Evolutionary conservation across 768 basidiomycete genomes (phyloP).

Genomic region (Russula virescens): DNA sequence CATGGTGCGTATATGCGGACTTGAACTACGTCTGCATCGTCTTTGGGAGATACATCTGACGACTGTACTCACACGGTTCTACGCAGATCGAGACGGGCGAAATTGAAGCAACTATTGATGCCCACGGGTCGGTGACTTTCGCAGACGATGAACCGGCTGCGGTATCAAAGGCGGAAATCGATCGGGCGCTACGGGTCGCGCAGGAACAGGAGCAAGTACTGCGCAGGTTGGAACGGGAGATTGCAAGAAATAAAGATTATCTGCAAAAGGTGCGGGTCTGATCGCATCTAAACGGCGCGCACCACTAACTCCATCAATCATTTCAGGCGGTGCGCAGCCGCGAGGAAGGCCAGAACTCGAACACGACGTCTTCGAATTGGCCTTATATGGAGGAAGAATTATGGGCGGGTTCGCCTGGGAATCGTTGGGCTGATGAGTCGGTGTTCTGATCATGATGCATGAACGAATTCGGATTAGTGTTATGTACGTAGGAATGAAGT

Average conservation of each 20-base stretch:
- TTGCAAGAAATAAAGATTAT: slow-evolving; percentile 65
- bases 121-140: slow-evolving; percentile 69
- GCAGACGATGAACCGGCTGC: slow-evolving; percentile 53
- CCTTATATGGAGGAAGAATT: slow-evolving; percentile 21
- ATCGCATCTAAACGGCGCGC: background rate
- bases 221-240: slow-evolving; percentile 45
- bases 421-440: slow-evolving; percentile 21
- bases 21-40: background rate
- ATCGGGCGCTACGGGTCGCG: slow-evolving; percentile 46
- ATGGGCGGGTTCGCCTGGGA: background rate
- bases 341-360: slow-evolving; percentile 12
- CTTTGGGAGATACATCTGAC: background rate
- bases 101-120: slow-evolving; percentile 62
- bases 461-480: background rate
- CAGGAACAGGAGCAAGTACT: slow-evolving; percentile 53
- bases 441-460: slow-evolving; percentile 10
- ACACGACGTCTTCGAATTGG: slow-evolving; percentile 4
- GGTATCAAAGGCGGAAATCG: slow-evolving; percentile 57
- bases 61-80: background rate
- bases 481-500: background rate
- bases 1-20: slow-evolving; percentile 50
- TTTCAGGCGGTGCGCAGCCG: slow-evolving; percentile 23
- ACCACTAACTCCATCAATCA: background rate
- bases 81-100: slow-evolving; percentile 63
- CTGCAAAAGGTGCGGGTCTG: slow-evolving; percentile 52